A percentile compares a stretch with the other conserved stretches of the same genome.
Conservation (phyloP, 1,284 basidiomycete species). For the Tausonia pullulans region DNA sequence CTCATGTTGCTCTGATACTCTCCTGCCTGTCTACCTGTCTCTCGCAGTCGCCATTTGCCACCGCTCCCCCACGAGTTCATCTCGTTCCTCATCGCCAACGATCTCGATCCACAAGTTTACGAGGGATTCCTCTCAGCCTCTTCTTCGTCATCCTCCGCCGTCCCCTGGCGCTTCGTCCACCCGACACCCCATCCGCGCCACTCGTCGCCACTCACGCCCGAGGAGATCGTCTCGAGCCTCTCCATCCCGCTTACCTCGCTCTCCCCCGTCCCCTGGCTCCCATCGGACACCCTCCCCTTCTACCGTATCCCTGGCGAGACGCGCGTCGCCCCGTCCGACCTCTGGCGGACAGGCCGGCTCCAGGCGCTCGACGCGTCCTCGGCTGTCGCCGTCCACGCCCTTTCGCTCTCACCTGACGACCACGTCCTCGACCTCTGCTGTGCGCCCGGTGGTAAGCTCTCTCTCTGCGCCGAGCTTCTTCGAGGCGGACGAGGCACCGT, state of each 20-base stretch:
- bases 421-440: constrained; percentile 15
- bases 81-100: constrained; percentile 6
- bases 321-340: neutral
- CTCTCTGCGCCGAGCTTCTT: constrained; percentile 4
- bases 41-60: too few species aligned
- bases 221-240: constrained; percentile 2
- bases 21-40: too few species aligned
- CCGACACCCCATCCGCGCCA: neutral
- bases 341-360: constrained; percentile 3
- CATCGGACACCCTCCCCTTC: constrained; percentile 1
- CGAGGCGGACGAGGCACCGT: constrained; percentile 12
- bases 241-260: neutral
- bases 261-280: constrained; percentile 6
- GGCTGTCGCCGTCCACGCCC: constrained; percentile 15
- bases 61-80: constrained; percentile 12
- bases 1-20: too few species aligned
- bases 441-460: constrained; percentile 13
- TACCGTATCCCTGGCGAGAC: constrained; percentile 7
- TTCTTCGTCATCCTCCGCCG: neutral
- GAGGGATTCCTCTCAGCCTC: neutral
- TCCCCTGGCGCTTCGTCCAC: constrained; percentile 14
- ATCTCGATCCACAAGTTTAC: constrained; percentile 2
- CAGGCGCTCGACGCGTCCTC: constrained; percentile 16
- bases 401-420: constrained; percentile 7
- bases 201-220: neutral